phyloP scores from a whole-genome alignment of 2,329 filamentous ascomycete genomes.

The Colletotrichum destructivum region DNA sequence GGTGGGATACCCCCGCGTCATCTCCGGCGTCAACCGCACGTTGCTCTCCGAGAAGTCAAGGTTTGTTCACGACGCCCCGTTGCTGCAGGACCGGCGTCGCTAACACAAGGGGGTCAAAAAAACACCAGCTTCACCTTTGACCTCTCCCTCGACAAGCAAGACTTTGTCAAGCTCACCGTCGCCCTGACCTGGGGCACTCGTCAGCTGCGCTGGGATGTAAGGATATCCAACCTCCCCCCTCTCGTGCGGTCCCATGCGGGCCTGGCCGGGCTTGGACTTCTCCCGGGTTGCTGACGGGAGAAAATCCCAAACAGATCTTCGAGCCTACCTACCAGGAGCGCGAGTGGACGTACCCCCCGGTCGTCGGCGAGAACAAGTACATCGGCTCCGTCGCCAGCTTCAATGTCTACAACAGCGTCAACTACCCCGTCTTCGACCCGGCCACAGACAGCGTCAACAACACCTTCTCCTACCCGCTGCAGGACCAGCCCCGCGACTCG shows the following conservation, averaged over 20 bases:
- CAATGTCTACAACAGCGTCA: conserved; percentile 32
- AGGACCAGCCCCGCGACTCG: conserved; percentile 52
- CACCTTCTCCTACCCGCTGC: conserved; percentile 56
- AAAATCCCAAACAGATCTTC: conserved; percentile 50
- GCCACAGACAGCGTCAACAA: conserved; percentile 54
- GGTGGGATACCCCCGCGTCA: conserved; percentile 29
- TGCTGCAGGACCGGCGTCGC: background rate
- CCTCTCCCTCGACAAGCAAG: conserved; percentile 44
- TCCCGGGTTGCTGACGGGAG: background rate
- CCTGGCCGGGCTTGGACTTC: no score
- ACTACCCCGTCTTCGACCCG: conserved; percentile 50
- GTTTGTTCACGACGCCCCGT: background rate
- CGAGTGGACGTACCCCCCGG: conserved; percentile 60
- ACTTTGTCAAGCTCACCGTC: conserved; percentile 47
- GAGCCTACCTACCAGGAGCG: conserved; percentile 55
- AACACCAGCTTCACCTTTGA: conserved; percentile 44
- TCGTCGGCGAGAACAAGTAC: conserved; percentile 55
- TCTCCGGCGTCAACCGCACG: conserved; percentile 27
- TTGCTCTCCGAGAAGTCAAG: conserved; percentile 31
- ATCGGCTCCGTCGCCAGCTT: conserved; percentile 58
- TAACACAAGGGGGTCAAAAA: background rate
- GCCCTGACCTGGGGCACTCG: conserved; percentile 47
- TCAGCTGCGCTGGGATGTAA: conserved; percentile 49
- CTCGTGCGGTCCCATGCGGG: background rate
- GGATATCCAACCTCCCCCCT: background rate